phyloP scores from a whole-genome alignment of 805 yeast species.

The Suhomyces canberraensis region DNA sequence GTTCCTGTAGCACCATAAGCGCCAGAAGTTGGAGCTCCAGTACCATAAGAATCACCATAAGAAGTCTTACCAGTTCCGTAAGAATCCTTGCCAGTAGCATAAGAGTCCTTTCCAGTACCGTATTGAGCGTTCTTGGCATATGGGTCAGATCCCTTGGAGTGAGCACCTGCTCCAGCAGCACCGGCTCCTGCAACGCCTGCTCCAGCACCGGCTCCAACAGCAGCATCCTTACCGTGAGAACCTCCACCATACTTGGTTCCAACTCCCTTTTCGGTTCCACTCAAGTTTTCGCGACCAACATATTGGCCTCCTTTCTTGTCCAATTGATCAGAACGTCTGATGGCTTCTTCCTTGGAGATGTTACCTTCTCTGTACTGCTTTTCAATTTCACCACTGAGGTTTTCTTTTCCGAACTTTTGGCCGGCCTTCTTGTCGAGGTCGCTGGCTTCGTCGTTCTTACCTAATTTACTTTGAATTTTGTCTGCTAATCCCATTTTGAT shows the following conservation, averaged over 20 bases:
- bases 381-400: slow-evolving; percentile 24
- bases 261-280: slow-evolving; percentile 24
- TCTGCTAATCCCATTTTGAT: slow-evolving; percentile 37
- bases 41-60: not conserved
- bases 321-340: slow-evolving; percentile 23
- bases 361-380: slow-evolving; percentile 30
- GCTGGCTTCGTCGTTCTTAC: slow-evolving; percentile 22
- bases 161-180: slow-evolving; percentile 7
- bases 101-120: slow-evolving; percentile 5
- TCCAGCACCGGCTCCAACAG: slow-evolving; percentile 6
- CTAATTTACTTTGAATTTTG: slow-evolving; percentile 29
- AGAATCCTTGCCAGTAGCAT: slow-evolving; percentile 11
- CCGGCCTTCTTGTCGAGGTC: slow-evolving; percentile 30
- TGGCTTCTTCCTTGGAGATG: slow-evolving; percentile 25
- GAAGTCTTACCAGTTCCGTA: slow-evolving; percentile 11
- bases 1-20: slow-evolving; percentile 15
- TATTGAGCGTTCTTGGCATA: slow-evolving; percentile 1
- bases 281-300: slow-evolving; percentile 9
- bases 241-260: slow-evolving; percentile 24
- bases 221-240: slow-evolving; percentile 6
- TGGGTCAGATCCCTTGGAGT: slow-evolving; percentile 1
- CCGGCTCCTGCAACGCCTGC: slow-evolving; percentile 11
- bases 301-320: slow-evolving; percentile 21
- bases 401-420: slow-evolving; percentile 26
- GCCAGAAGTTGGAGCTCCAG: slow-evolving; percentile 4